Conservation (phyloP, 257 asterid genomes). For the Nyctanthes arbortristis region DNA sequence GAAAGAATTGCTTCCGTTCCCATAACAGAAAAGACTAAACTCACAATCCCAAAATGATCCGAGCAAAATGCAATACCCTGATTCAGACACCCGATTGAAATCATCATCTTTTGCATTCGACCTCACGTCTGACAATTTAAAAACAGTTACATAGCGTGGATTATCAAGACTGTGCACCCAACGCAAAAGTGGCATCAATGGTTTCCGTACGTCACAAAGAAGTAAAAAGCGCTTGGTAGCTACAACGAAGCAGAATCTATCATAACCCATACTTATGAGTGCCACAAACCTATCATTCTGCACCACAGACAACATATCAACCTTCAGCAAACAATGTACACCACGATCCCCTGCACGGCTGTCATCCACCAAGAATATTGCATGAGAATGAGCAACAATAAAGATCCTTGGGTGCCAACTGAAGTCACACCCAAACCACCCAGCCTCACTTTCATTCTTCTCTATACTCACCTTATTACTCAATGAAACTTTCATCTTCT, state of each 20-base stretch:
- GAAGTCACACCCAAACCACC: constrained; percentile 71
- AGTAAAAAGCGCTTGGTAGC: constrained; percentile 51
- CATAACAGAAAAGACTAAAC: constrained; percentile 69
- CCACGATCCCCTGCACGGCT: constrained; percentile 36
- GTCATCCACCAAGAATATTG: constrained; percentile 63
- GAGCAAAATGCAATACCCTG: constrained; percentile 72
- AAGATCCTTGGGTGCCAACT: constrained; percentile 74
- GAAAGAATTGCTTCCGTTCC: constrained; percentile 32
- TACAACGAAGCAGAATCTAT: constrained; percentile 49
- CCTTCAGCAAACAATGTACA: constrained; percentile 55
- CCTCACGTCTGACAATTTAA: constrained; percentile 62
- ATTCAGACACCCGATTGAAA: constrained; percentile 57
- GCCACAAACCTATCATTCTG: constrained; percentile 57
- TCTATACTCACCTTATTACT: constrained; percentile 29
- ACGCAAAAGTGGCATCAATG: constrained; percentile 51
- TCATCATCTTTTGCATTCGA: constrained; percentile 39
- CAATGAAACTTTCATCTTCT: constrained; percentile 44
- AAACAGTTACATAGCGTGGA: constrained; percentile 51
- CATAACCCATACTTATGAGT: constrained; percentile 50
- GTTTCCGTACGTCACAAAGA: constrained; percentile 71
- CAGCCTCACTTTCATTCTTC: constrained; percentile 24
- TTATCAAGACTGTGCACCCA: constrained; percentile 65
- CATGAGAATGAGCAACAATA: constrained; percentile 52
- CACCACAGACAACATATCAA: constrained; percentile 40
- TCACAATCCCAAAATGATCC: constrained; percentile 83